Conservation (phyloP, 2,329 filamentous ascomycete species). For the Colletotrichum sublineola region DNA sequence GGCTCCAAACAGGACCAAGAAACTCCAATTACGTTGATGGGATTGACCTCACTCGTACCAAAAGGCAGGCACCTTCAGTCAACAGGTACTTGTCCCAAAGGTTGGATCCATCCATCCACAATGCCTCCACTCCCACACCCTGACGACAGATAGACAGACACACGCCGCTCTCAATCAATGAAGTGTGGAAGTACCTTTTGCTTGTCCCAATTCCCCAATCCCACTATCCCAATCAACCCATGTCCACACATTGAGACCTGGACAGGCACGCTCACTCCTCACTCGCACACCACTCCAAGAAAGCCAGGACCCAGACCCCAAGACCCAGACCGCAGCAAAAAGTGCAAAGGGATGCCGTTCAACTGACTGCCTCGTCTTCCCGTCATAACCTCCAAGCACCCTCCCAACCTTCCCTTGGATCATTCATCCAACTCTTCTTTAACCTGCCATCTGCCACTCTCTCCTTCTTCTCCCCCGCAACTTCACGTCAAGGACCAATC, state of each 20-base stretch:
- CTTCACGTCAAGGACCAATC: slow-evolving; percentile 33
- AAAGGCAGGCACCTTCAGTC: slow-evolving; percentile 15
- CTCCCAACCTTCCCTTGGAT: slow-evolving; percentile 39
- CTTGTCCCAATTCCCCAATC: slow-evolving; percentile 33
- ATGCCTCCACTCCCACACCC: slow-evolving; percentile 34
- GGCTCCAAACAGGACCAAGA: slow-evolving; percentile 29
- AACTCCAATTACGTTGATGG: slow-evolving; percentile 39
- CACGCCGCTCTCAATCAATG: slow-evolving; percentile 34
- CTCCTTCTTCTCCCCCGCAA: slow-evolving; percentile 21
- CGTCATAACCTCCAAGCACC: slow-evolving; percentile 33
- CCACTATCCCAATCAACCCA: slow-evolving; percentile 38
- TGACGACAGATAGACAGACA: neutral
- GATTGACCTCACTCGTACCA: slow-evolving; percentile 37
- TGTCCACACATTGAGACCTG: slow-evolving; percentile 33
- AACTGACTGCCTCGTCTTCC: slow-evolving; percentile 38
- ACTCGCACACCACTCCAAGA: slow-evolving; percentile 24
- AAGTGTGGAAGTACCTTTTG: slow-evolving; percentile 21
- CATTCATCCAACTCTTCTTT: slow-evolving; percentile 35
- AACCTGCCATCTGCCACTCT: slow-evolving; percentile 41
- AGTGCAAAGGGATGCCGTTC: slow-evolving; percentile 40
- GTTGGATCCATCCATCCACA: slow-evolving; percentile 38
- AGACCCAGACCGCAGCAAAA: slow-evolving; percentile 35
- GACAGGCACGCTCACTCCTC: slow-evolving; percentile 16
- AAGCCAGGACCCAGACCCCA: slow-evolving; percentile 27
- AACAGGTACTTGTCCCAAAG: slow-evolving; percentile 29